Base-by-base conservation (phyloP, 2,329 filamentous ascomycete species). In the Aspergillus fructus region DNA sequence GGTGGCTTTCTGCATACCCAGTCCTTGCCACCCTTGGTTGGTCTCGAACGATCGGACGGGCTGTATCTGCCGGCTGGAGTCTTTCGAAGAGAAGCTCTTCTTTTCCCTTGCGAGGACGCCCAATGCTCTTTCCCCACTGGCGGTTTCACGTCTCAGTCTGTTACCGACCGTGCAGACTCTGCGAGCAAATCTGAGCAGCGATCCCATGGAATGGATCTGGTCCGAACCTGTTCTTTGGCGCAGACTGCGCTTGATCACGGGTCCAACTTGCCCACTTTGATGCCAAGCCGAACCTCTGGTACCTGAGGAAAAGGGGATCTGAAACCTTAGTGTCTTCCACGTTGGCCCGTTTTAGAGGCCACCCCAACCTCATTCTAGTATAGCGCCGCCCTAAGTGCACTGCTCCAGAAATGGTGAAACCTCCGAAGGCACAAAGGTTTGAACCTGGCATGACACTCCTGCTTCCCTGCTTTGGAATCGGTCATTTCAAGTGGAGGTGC, bases 331-430 rank as follows among this genome's bases (percentile, higher is more conserved):
- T 56, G 33, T 49, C 48, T 48, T 48, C 49, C 49, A 30, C 40
- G 33, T 53, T 34, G 53, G 58, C 21, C 41, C 33, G 47, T 55
- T 49, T 53, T 55, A 49, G 62, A 56, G 62, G 59, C 58, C 58
- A 55, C 53, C 56, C 59, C 53, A 61, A 55, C 34, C 19, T 54
- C 40, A 30, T 53, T 40, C 47, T 40, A 56, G 47, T 50, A 39
- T 49, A 54, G 59, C 11, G 57, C 33, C 42, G 42, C 46, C 23
- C 8, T 42, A 49, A 54, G 45, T 30, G 45, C 50, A 48, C 57
- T 58, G 64, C 63, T 65, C 64, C 64, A 41, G 33, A 66, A 63
- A 52, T 34, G 59, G 65, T 46, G 58, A 67, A 63, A 63, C 46
- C 56, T 53, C 65, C 65, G 64, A 60, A 50, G 39, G 49, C 56